Evolutionary conservation across 1,284 basidiomycete species (phyloP).

Genomic region (Ceratobasidium sp.): DNA sequence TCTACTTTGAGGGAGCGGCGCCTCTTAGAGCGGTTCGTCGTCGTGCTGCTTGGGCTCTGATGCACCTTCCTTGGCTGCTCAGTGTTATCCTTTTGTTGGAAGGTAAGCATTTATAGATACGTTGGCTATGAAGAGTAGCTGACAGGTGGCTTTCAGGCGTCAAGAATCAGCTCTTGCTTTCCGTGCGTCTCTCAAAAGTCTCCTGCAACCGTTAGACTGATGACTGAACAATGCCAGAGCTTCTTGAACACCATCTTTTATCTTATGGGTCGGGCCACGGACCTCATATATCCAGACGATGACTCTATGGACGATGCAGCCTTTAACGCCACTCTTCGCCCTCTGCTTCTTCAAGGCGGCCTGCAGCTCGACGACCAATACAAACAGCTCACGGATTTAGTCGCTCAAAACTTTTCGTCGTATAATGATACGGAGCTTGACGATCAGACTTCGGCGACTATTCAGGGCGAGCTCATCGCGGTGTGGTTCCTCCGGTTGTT

Average conservation of each 20-base stretch:
- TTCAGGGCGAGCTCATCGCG: background rate
- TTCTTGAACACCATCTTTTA: conserved; percentile 11
- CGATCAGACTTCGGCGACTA: background rate
- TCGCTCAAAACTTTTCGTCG: background rate
- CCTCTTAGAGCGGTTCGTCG: conserved; percentile 32
- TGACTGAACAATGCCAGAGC: background rate
- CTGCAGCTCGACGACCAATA: conserved; percentile 6
- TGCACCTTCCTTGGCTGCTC: conserved; percentile 36
- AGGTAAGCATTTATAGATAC: background rate
- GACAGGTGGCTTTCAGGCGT: conserved; percentile 9
- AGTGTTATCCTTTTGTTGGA: conserved; percentile 36
- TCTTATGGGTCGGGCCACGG: background rate
- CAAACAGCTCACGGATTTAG: background rate
- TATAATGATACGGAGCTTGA: background rate
- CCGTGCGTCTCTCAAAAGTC: background rate
- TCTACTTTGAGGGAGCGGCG: conserved; percentile 42
- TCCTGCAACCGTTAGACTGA: no score
- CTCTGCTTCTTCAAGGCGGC: conserved; percentile 8
- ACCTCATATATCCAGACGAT: background rate
- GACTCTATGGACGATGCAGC: background rate
- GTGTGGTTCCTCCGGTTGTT: conserved; percentile 23
- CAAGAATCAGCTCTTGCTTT: conserved; percentile 43
- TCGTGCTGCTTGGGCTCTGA: conserved; percentile 37
- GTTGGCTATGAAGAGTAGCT: background rate
- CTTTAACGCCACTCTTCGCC: background rate